Conservation (phyloP, 2,329 filamentous ascomycete species). For the Claviceps sp. region DNA sequence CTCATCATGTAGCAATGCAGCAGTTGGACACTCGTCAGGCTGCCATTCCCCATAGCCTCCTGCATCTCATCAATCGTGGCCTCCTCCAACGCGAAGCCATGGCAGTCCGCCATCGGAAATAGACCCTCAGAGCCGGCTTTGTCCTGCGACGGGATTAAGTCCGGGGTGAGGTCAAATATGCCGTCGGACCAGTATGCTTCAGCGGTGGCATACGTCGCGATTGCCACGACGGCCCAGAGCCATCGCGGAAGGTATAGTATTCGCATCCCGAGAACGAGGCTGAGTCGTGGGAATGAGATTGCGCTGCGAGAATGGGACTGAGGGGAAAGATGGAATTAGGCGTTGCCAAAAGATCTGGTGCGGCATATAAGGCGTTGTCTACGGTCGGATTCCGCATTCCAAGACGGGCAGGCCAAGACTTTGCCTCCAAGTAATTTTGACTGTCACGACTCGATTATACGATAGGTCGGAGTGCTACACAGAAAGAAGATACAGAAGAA, state of each 20-base stretch:
- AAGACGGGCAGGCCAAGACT: no score
- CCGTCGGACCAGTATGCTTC: conserved; percentile 2
- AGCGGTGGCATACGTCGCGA: conserved; percentile 1
- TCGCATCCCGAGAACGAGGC: background rate
- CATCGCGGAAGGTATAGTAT: background rate
- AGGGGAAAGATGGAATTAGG: no score
- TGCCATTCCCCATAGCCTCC: conserved; percentile 36
- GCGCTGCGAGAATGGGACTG: no score
- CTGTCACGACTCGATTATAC: no score
- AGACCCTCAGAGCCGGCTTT: conserved; percentile 23
- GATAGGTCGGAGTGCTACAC: no score
- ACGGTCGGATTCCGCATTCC: no score
- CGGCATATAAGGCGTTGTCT: no score
- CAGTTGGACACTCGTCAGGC: conserved; percentile 44
- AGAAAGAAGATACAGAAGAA: no score
- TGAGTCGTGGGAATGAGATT: no score
- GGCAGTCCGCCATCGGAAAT: conserved; percentile 52
- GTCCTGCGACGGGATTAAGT: conserved; percentile 21
- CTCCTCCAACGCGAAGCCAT: conserved; percentile 50
- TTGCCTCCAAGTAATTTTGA: no score
- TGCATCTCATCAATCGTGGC: conserved; percentile 58
- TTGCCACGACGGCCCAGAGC: conserved; percentile 1
- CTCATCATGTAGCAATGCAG: conserved; percentile 49
- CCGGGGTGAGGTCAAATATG: conserved; percentile 13
- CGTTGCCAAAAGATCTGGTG: no score